phyloP scores from a whole-genome alignment of 1,284 basidiomycete genomes.

The Boletus sp. region DNA sequence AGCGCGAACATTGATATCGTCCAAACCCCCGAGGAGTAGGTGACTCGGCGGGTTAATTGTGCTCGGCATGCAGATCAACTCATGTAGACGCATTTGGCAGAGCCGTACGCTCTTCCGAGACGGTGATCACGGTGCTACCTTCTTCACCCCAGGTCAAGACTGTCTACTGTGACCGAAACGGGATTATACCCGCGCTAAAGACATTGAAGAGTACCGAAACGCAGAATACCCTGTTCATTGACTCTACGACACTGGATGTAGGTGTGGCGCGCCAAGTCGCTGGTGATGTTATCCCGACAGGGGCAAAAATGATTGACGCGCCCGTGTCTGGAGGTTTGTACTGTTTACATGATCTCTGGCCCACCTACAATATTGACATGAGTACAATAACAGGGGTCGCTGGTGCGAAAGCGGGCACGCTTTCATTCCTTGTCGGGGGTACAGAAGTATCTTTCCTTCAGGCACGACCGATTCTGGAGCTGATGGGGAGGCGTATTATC shows the following conservation, averaged over 20 bases:
- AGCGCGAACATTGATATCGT: conserved; percentile 54
- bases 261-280: conserved; percentile 66
- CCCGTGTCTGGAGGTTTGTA: conserved; percentile 83
- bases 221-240: conserved; percentile 66
- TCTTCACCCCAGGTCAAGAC: conserved; percentile 77
- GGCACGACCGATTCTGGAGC: conserved; percentile 56
- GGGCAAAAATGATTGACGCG: conserved; percentile 83
- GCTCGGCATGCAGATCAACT: conserved; percentile 4
- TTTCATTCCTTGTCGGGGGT: conserved; percentile 92
- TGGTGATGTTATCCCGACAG: conserved; percentile 45
- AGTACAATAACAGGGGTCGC: conserved; percentile 54
- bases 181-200: conserved; percentile 57
- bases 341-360: conserved; percentile 4
- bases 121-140: conserved; percentile 82
- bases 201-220: conserved; percentile 40
- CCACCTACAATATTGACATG: not conserved
- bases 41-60: conserved; percentile 24
- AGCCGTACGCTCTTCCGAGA: conserved; percentile 58
- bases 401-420: conserved; percentile 79
- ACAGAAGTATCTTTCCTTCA: conserved; percentile 54
- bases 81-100: conserved; percentile 35
- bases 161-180: conserved; percentile 59
- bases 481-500: conserved; percentile 81
- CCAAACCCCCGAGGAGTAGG: conserved; percentile 65
- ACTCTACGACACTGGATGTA: conserved; percentile 86